Percentiles rank a stretch among this genome's conserved stretches.
Conservation (phyloP, 1,139 yeast species). For the Yamadazyma blattariae region DNA sequence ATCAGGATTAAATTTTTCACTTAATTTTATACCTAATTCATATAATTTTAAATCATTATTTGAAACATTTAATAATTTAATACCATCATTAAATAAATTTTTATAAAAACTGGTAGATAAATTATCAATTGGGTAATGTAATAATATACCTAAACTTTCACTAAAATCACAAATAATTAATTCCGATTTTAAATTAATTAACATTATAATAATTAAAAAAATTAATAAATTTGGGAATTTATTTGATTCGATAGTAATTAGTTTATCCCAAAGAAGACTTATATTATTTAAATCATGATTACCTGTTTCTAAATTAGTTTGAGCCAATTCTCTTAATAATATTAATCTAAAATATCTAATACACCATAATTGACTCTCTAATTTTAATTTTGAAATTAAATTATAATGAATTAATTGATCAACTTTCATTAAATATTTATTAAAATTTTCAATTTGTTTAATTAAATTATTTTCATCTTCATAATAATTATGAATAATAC, state of each 20-base stretch:
- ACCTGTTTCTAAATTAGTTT: no score
- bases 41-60: slow-evolving; percentile 39
- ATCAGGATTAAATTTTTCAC: slow-evolving; percentile 34
- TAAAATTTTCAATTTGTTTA: slow-evolving; percentile 47
- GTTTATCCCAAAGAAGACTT: slow-evolving; percentile 55
- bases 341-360: slow-evolving; percentile 61
- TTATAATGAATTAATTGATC: slow-evolving; percentile 46
- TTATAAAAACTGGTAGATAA: slow-evolving; percentile 19
- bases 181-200: slow-evolving; percentile 50
- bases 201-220: slow-evolving; percentile 48
- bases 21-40: slow-evolving; percentile 37
- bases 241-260: slow-evolving; percentile 32
- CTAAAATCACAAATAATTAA: slow-evolving; percentile 58
- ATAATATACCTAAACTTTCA: slow-evolving; percentile 54
- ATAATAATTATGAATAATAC: slow-evolving; percentile 38
- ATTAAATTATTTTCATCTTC: slow-evolving; percentile 40
- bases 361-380: slow-evolving; percentile 66
- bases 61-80: slow-evolving; percentile 24
- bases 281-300: slow-evolving; percentile 33
- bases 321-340: slow-evolving; percentile 58
- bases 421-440: slow-evolving; percentile 44
- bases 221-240: slow-evolving; percentile 43
- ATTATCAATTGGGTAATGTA: slow-evolving; percentile 50
- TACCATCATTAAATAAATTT: slow-evolving; percentile 28
- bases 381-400: slow-evolving; percentile 42